A percentile compares a stretch with the other conserved stretches of the same genome.
These are phyloP conservation scores for Amylocarpus encephaloides DNA, from an alignment of 2,329 filamentous ascomycete species.

Conservation along the genomic window DNA sequence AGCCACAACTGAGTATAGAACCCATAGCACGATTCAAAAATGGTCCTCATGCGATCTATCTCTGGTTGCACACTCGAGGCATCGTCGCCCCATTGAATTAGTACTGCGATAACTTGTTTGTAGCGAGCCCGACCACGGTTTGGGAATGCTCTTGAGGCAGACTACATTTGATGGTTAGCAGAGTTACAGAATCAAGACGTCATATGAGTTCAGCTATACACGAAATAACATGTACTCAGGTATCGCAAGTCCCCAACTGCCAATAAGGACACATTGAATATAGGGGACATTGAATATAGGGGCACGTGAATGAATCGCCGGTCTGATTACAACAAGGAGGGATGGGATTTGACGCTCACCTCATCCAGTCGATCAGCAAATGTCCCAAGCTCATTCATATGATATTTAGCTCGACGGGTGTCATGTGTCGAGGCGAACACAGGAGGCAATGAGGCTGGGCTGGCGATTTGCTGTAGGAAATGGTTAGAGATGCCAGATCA, in stretches of 20 bases:
- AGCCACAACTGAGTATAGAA: conserved; percentile 21
- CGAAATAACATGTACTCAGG: too few relatives aligned
- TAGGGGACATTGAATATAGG: too few relatives aligned
- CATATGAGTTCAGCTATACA: too few relatives aligned
- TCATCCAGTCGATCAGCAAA: conserved; percentile 10
- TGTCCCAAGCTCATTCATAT: conserved; percentile 7
- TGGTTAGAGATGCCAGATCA: neutral
- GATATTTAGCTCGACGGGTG: conserved; percentile 8
- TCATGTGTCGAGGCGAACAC: conserved; percentile 7
- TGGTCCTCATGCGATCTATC: conserved; percentile 16
- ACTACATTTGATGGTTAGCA: conserved; percentile 7
- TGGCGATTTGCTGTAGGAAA: neutral
- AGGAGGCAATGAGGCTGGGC: neutral
- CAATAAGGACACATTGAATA: too few relatives aligned
- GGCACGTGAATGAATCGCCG: too few relatives aligned
- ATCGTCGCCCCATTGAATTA: conserved; percentile 24
- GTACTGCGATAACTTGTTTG: conserved; percentile 18
- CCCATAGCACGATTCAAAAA: conserved; percentile 19
- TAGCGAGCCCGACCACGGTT: conserved; percentile 21
- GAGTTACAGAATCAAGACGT: neutral
- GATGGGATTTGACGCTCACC: neutral
- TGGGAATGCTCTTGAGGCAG: conserved; percentile 21
- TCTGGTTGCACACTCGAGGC: conserved; percentile 16
- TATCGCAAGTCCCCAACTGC: too few relatives aligned
- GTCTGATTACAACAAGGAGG: neutral